These are phyloP conservation scores for Phytopythium boreale DNA, from an alignment of 352 stramenopile genomes.

Conservation along the genomic window DNA sequence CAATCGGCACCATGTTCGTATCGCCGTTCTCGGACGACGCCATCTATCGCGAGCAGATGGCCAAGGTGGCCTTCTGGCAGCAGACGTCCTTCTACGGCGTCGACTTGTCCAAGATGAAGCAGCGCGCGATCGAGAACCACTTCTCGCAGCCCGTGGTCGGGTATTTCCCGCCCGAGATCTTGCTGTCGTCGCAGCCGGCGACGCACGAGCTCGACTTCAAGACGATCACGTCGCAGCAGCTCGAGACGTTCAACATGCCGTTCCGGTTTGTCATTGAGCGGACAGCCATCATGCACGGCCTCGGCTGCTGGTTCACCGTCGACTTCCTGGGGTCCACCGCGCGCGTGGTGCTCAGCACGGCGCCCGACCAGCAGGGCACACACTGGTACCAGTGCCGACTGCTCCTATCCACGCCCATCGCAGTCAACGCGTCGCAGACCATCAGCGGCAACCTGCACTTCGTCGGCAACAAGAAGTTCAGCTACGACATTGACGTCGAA, in stretches of 20 bases:
- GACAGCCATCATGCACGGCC: constrained; percentile 93
- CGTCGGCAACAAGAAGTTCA: constrained; percentile 95
- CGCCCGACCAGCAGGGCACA: constrained; percentile 61
- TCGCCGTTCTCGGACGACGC: constrained; percentile 94
- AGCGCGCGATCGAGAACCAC: constrained; percentile 96
- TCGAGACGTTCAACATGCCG: constrained; percentile 90
- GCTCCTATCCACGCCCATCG: constrained; percentile 87
- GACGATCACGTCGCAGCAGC: constrained; percentile 63
- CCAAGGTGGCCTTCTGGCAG: constrained; percentile 93
- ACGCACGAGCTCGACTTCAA: constrained; percentile 88
- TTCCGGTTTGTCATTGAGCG: constrained; percentile 87
- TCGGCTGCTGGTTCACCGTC: constrained; percentile 99
- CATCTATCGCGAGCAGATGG: constrained; percentile 92
- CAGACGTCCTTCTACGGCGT: constrained; percentile 97
- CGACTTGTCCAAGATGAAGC: constrained; percentile 91
- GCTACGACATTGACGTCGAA: constrained; percentile 93
- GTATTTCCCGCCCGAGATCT: constrained; percentile 85
- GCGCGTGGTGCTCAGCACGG: constrained; percentile 85
- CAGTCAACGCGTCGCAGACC: constrained; percentile 88
- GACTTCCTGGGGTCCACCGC: constrained; percentile 93
- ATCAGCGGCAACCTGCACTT: constrained; percentile 91
- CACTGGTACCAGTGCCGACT: constrained; percentile 95
- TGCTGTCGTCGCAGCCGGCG: constrained; percentile 53
- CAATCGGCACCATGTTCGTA: constrained; percentile 96
- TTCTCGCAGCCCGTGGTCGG: constrained; percentile 95